Percentiles rank a stretch among this genome's conserved stretches.
phyloP scores from a whole-genome alignment of 2,329 filamentous ascomycete genomes.

The Pochonia chlamydosporia region DNA sequence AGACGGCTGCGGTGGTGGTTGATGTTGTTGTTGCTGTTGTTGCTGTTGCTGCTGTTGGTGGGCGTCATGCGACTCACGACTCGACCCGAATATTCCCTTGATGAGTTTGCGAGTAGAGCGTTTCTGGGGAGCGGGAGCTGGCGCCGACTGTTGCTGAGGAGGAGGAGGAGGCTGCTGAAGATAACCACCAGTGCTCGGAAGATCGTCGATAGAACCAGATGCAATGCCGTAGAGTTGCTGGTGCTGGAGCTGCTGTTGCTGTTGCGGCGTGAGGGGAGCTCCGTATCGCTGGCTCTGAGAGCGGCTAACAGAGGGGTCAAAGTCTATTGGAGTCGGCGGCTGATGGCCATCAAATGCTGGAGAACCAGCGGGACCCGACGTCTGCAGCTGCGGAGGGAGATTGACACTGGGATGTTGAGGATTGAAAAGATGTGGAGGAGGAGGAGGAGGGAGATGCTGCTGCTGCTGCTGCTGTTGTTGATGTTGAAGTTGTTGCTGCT shows the following conservation, averaged over 20 bases:
- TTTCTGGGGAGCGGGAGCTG: conserved; percentile 32
- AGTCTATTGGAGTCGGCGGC: conserved; percentile 31
- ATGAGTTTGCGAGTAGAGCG: conserved; percentile 48
- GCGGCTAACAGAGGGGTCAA: conserved; percentile 34
- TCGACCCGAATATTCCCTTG: conserved; percentile 46
- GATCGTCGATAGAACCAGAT: conserved; percentile 19
- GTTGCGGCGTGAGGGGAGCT: conserved; percentile 17
- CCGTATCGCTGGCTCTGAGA: conserved; percentile 48
- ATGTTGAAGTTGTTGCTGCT: conserved; percentile 16
- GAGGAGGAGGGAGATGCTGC: conserved; percentile 19
- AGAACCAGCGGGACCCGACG: conserved; percentile 17
- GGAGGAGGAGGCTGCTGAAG: conserved; percentile 25
- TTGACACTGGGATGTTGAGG: conserved; percentile 21
- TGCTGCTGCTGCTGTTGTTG: conserved; percentile 21
- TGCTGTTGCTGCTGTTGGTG: conserved; percentile 15
- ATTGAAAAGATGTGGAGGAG: conserved; percentile 26
- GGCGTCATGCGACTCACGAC: conserved; percentile 11
- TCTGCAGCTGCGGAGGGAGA: conserved; percentile 25
- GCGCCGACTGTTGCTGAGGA: conserved; percentile 26
- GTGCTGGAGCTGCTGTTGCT: conserved; percentile 22
- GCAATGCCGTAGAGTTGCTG: conserved; percentile 26
- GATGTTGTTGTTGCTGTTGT: conserved; percentile 1
- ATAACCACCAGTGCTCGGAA: conserved; percentile 12
- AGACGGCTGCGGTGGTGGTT: conserved; percentile 4
- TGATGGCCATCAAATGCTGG: conserved; percentile 28